Percentiles rank a stretch among this genome's conserved stretches.
Conservation (phyloP, 257 asterid genomes). For the Nicotiana sylvestris region DNA sequence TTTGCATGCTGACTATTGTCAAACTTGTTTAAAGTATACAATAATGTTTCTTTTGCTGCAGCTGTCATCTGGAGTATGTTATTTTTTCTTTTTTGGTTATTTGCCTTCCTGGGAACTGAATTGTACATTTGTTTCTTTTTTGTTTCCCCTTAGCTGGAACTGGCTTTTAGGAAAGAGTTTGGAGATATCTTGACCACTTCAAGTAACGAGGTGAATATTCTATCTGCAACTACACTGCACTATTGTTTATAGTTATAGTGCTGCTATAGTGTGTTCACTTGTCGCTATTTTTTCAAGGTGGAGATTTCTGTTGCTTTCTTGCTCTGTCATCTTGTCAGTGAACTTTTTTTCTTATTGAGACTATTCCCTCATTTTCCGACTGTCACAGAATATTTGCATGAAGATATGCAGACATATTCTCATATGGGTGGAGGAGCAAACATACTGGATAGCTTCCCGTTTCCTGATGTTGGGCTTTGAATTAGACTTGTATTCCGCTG, state of each 20-base stretch:
- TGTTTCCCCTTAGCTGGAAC: conserved; percentile 56
- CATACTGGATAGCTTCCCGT: conserved; percentile 94
- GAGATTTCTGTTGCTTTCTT: not conserved
- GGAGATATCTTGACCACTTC: conserved; percentile 60
- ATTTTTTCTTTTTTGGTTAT: not conserved
- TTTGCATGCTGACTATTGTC: not conserved
- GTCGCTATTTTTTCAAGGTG: not conserved
- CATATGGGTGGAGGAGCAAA: conserved; percentile 94
- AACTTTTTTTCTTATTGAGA: not conserved
- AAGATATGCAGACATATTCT: conserved; percentile 78
- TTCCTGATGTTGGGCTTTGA: conserved; percentile 89
- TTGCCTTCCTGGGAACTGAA: conserved; percentile 19
- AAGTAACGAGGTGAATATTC: conserved; percentile 59
- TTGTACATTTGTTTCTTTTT: conserved; percentile 21
- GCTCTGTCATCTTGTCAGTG: not conserved
- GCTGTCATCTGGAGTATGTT: not conserved
- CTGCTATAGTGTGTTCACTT: not conserved
- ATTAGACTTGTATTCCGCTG: conserved; percentile 77
- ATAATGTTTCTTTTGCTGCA: not conserved
- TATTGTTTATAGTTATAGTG: not conserved
- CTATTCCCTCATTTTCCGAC: not conserved
- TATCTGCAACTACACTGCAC: conserved; percentile 5
- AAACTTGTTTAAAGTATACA: not conserved
- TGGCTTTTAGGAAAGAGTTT: conserved; percentile 73
- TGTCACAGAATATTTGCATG: conserved; percentile 47